Percentiles rank a stretch among this genome's conserved stretches.
phyloP scores from a whole-genome alignment of 2,329 filamentous ascomycete species.

The Daldinia eschscholtzii region DNA sequence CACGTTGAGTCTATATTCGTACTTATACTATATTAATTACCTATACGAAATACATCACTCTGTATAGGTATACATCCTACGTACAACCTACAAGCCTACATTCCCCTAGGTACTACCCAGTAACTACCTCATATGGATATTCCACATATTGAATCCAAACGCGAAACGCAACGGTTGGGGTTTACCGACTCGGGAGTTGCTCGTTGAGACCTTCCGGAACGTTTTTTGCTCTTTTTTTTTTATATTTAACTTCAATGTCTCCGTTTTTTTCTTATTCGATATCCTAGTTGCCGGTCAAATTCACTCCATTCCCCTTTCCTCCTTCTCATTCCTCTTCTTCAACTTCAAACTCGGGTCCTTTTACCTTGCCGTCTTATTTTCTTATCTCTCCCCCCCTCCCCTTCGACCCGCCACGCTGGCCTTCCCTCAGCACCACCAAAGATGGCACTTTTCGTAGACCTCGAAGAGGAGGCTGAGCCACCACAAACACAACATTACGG shows the following conservation, averaged over 20 bases:
- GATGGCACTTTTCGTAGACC: slow-evolving; percentile 54
- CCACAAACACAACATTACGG: slow-evolving; percentile 43
- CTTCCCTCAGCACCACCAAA: slow-evolving; percentile 24
- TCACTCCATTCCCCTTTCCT: slow-evolving; percentile 10
- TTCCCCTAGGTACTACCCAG: no score
- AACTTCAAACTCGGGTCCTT: not conserved
- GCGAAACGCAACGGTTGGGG: slow-evolving; percentile 32
- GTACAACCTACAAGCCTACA: no score
- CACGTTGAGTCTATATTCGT: not conserved
- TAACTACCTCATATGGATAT: not conserved
- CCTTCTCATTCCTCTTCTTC: slow-evolving; percentile 14
- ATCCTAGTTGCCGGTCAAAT: slow-evolving; percentile 9
- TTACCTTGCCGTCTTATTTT: slow-evolving; percentile 14
- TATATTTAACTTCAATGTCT: slow-evolving; percentile 19
- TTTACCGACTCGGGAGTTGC: slow-evolving; percentile 32
- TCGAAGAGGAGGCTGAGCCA: slow-evolving; percentile 52
- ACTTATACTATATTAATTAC: not conserved
- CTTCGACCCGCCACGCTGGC: slow-evolving; percentile 18
- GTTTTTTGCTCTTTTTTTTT: slow-evolving; percentile 11
- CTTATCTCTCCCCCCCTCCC: slow-evolving; percentile 11
- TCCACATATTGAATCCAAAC: slow-evolving; percentile 12
- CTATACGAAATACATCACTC: no score
- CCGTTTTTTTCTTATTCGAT: slow-evolving; percentile 29
- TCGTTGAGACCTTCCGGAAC: slow-evolving; percentile 12
- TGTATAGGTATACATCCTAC: no score